Base-by-base conservation (phyloP, 495 filamentous ascomycete species). In the Astrothelium macrocarpum region DNA sequence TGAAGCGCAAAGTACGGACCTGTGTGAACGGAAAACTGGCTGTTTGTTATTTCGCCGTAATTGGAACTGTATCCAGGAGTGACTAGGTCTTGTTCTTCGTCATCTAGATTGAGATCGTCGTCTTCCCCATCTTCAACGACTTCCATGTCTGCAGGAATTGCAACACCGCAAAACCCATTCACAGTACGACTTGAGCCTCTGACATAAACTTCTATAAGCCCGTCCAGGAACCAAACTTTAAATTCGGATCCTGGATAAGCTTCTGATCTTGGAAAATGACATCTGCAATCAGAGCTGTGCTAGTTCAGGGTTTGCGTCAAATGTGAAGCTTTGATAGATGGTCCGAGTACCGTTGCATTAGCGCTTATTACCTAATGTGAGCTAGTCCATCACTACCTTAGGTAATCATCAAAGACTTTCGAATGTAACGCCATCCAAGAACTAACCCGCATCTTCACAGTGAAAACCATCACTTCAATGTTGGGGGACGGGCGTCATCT, bases 1-100 rank as follows among this genome's bases (percentile, higher is more conserved):
- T 56, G 49, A 25, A 56, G 49, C 23, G 49, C 49, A 29, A 28
- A 56, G 25, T 56, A 56, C 16, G 49, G 49, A 56, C 49, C 49
- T 56, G 49, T 20, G 9, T 9, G 25, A 25, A 56, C 11, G 23
- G 49, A 29, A 29, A 9, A 26, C 2, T 26, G 49, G 23, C 23
- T 16, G 16, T 56, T 56, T 9, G 49, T 56, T 26, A 56, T 29
- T 9, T 56, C 49, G 9, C 16, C 49, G 25, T 56, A 56, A 0
- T 0, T 25, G 9, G 49, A 16, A 29, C 29, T 56, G 49, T 56
- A 29, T 5, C 10, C 25, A 28, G 49, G 9, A 29, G 49, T 10
- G 20, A 56, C 20, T 2, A 28, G 0, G n/a, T 29, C 49, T 29
- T 29, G 20, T 56, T 56, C 49, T 10, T 56, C 49, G 26, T 29